These are phyloP conservation scores for Termitomyces sp. DNA, from an alignment of 768 basidiomycete genomes.

Conservation along the genomic window DNA sequence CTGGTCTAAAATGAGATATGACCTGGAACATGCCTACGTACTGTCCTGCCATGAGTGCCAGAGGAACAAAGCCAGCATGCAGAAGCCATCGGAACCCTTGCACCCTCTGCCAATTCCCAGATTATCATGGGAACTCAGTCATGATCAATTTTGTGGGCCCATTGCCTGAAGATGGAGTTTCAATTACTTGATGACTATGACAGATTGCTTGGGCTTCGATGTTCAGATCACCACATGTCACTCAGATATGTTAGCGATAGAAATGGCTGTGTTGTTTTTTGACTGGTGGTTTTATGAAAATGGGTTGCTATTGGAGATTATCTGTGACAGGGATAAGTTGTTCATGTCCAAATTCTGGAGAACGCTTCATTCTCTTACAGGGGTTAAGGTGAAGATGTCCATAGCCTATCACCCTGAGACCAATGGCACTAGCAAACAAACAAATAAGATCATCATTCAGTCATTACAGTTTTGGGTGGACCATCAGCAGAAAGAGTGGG, in stretches of 20 bases:
- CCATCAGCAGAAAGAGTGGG: too few relatives aligned
- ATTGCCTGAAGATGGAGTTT: constrained; percentile 20
- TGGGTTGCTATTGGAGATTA: constrained; percentile 24
- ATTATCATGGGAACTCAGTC: constrained; percentile 18
- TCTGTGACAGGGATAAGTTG: constrained; percentile 27
- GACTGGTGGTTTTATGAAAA: constrained; percentile 28
- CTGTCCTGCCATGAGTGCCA: constrained; percentile 9
- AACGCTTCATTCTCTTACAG: constrained; percentile 21
- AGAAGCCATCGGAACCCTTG: constrained; percentile 22
- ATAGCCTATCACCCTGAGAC: background rate
- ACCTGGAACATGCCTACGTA: constrained; percentile 7
- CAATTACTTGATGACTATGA: constrained; percentile 23
- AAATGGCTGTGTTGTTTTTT: constrained; percentile 21
- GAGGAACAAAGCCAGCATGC: constrained; percentile 25
- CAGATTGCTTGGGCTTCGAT: constrained; percentile 21
- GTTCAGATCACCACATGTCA: constrained; percentile 8
- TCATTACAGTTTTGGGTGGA: too few relatives aligned
- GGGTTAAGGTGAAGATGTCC: constrained; percentile 28
- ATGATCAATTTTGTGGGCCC: constrained; percentile 30
- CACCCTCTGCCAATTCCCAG: constrained; percentile 21
- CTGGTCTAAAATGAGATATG: constrained; percentile 29
- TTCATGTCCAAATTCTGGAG: constrained; percentile 27
- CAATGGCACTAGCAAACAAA: too few relatives aligned
- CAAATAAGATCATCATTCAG: too few relatives aligned
- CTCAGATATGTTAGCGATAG: constrained; percentile 8